A percentile compares a stretch with the other conserved stretches of the same genome.
Evolutionary conservation across 345 rosid species (phyloP).

Genomic region (Ceriops zippeliana): DNA sequence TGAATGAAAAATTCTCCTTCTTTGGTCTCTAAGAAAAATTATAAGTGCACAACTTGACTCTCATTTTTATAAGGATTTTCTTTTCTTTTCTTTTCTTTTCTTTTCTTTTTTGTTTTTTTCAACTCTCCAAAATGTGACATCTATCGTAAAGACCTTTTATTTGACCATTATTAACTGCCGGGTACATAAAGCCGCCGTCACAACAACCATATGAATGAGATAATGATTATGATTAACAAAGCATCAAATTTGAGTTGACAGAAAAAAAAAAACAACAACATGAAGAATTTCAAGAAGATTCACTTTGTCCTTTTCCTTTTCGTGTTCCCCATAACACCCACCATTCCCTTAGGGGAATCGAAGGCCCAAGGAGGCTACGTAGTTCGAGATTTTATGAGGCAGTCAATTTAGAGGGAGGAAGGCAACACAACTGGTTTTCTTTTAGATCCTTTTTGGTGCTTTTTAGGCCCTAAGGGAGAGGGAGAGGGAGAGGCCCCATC

Average conservation of each 20-base stretch:
- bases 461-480: conserved; percentile 10
- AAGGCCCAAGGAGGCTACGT: background rate
- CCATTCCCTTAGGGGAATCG: background rate
- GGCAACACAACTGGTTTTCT: conserved; percentile 10
- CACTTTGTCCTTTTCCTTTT: conserved; percentile 16
- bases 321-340: conserved; percentile 10
- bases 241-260: conserved; percentile 9
- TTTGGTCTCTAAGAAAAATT: no score
- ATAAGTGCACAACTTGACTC: no score
- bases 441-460: conserved; percentile 17
- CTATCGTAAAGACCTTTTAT: no score
- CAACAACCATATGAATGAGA: background rate
- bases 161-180: no score
- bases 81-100: no score
- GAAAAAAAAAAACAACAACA: conserved; percentile 4
- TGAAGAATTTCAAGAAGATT: conserved; percentile 36
- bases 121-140: no score
- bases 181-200: no score
- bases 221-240: background rate
- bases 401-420: conserved; percentile 38
- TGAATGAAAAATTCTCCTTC: no score
- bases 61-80: no score
- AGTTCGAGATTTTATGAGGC: conserved; percentile 39
- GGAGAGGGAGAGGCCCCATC: conserved; percentile 15
- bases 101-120: no score